These are phyloP conservation scores for Scedosporium aurantiacum DNA, from an alignment of 2,329 filamentous ascomycete species.

Conservation along the genomic window DNA sequence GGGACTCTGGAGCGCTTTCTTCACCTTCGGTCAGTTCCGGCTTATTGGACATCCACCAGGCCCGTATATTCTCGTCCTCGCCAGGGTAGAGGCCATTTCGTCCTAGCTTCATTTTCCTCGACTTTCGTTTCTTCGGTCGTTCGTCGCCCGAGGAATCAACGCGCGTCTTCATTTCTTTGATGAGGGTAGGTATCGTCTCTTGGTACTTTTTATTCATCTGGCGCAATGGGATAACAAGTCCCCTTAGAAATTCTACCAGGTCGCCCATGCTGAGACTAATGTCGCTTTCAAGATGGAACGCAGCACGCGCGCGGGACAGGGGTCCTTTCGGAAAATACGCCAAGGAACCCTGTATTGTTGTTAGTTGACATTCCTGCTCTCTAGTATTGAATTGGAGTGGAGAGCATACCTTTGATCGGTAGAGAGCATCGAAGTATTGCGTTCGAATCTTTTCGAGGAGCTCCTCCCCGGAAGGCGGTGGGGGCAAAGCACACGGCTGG, in stretches of 20 bases:
- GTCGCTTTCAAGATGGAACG: slow-evolving; percentile 54
- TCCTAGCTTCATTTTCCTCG: slow-evolving; percentile 55
- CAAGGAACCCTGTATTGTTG: slow-evolving; percentile 49
- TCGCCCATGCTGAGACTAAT: slow-evolving; percentile 49
- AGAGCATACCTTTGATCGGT: slow-evolving; percentile 47
- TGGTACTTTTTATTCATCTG: slow-evolving; percentile 71
- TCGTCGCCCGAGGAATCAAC: slow-evolving; percentile 43
- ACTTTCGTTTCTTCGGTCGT: slow-evolving; percentile 30
- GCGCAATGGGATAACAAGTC: slow-evolving; percentile 53
- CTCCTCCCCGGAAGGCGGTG: slow-evolving; percentile 3
- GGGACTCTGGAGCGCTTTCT: slow-evolving; percentile 32
- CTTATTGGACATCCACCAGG: slow-evolving; percentile 58
- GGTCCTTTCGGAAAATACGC: slow-evolving; percentile 80
- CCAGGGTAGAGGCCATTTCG: slow-evolving; percentile 58
- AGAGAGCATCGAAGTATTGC: slow-evolving; percentile 49
- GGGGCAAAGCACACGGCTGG: neutral
- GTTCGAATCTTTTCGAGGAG: slow-evolving; percentile 43
- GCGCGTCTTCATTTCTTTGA: slow-evolving; percentile 43
- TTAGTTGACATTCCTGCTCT: slow-evolving; percentile 16
- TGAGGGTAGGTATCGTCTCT: slow-evolving; percentile 54
- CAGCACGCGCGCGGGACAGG: slow-evolving; percentile 60
- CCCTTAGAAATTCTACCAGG: slow-evolving; percentile 57
- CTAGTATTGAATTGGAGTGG: too few species aligned
- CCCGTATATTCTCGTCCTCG: slow-evolving; percentile 53
- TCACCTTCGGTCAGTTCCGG: slow-evolving; percentile 40